Base-by-base conservation (phyloP, 2,329 filamentous ascomycete species). In the Trichophaea hybrida region DNA sequence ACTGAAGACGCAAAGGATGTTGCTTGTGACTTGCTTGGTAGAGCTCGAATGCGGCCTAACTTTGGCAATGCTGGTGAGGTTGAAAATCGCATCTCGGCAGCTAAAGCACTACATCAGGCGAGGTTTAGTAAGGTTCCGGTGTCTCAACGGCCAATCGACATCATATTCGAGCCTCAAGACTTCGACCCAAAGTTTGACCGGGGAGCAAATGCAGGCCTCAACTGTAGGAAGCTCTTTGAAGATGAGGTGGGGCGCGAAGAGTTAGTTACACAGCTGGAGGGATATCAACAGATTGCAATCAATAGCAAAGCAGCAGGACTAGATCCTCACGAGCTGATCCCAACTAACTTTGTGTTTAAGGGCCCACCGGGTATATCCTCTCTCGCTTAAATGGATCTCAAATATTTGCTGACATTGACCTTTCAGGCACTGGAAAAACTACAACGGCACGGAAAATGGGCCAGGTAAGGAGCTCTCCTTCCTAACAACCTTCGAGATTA, bases 61-160 rank as follows among this genome's bases (percentile, higher is more conserved):
- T 86, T 86, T 68, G 81, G 86, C 0, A 89, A 91, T 66, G 84
- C 80, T 0, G 80, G 84, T 0, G 85, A 88, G 62, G 78, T 91
- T 15, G 84, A 91, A 54, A 85, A 79, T 15, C 68, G 88, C 0
- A 72, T 87, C 0, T 75, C 80, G 54, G 68, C 70, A 0, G 78
- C 82, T 0, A 85, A 85, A 63, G 69, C 70, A 4, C 65, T 70
- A 1, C 75, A 79, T 61, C 77, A 80, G 60, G 71, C 73, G 58
- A 72, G 78, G 31, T 58, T 67, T 13, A 34, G 67, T 56, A 48
- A 62, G 31, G 59, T 73, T 7, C 69, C 68, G 24, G 63, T 55
- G 17, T 69, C 62, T 38, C 69, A 67, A 58, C 63, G 67, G 35
- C 69, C 52, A 43, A 60, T 58, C 37, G 67, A 58, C 15, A 43